These are phyloP conservation scores for Cercospora canescens DNA, from an alignment of 2,329 filamentous ascomycete species.

Conservation along the genomic window DNA sequence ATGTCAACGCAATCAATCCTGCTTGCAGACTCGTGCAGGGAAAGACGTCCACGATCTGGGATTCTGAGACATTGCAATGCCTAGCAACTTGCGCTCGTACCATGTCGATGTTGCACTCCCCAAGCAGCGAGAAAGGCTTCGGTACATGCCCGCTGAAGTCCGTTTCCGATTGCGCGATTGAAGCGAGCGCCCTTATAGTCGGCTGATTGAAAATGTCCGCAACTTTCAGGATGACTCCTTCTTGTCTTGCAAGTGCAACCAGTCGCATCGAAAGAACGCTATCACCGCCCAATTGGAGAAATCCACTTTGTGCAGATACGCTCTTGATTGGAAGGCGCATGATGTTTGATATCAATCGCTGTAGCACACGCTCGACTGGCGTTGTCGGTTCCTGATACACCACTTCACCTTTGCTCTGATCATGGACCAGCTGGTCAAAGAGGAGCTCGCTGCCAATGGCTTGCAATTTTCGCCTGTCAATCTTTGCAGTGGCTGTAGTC, in stretches of 20 bases:
- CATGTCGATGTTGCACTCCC: background rate
- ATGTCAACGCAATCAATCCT: slow-evolving; percentile 8
- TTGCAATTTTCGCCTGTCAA: slow-evolving; percentile 59
- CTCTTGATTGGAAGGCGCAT: slow-evolving; percentile 27
- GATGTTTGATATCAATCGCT: background rate
- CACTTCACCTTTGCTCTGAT: background rate
- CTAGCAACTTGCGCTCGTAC: background rate
- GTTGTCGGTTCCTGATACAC: slow-evolving; percentile 3
- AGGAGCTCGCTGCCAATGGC: slow-evolving; percentile 40
- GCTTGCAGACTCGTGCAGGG: slow-evolving; percentile 4
- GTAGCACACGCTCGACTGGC: background rate
- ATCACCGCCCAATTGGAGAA: slow-evolving; percentile 49
- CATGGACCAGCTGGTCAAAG: background rate
- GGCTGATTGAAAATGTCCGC: slow-evolving; percentile 42
- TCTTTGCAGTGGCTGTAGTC: slow-evolving; percentile 69
- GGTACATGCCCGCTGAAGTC: background rate
- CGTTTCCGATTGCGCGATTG: background rate
- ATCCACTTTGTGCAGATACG: slow-evolving; percentile 31
- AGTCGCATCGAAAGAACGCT: slow-evolving; percentile 48
- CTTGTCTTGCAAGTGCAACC: slow-evolving; percentile 39
- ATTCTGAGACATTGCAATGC: background rate
- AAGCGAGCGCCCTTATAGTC: slow-evolving; percentile 2
- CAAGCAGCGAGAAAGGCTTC: slow-evolving; percentile 4
- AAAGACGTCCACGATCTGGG: slow-evolving; percentile 31
- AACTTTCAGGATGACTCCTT: slow-evolving; percentile 41